Conservation (phyloP, 345 rosid genomes). For the Aegle marmelos region DNA sequence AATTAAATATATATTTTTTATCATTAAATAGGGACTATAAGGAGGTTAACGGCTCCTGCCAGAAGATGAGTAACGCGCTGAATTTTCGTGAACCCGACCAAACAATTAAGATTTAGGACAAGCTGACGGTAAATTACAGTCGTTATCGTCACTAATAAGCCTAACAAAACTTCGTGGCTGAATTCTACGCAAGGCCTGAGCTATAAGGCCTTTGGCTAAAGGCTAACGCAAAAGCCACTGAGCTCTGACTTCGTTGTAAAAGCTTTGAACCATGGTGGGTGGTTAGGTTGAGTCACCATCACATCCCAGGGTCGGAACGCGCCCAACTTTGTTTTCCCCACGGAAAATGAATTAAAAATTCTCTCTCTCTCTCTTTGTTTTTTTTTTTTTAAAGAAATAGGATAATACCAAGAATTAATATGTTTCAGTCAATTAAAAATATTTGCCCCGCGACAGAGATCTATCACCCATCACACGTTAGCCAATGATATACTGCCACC, state of each 20-base stretch:
- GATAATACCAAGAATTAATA: background rate
- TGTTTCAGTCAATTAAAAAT: slow-evolving; percentile 15
- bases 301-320: slow-evolving; percentile 15
- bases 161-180: background rate
- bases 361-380: background rate
- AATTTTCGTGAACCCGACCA: background rate
- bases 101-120: background rate
- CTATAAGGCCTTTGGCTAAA: background rate
- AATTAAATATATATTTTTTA: too few species aligned
- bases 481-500: slow-evolving; percentile 24
- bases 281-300: slow-evolving; percentile 19
- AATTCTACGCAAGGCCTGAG: background rate
- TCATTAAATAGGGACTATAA: too few species aligned
- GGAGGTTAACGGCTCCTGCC: background rate
- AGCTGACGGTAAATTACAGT: background rate
- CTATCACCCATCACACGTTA: slow-evolving; percentile 24
- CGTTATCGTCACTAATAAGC: background rate
- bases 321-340: slow-evolving; percentile 28
- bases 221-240: background rate
- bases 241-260: background rate
- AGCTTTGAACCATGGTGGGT: slow-evolving; percentile 21
- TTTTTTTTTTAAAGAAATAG: background rate
- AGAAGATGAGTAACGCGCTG: background rate
- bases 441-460: slow-evolving; percentile 23
- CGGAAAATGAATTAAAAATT: background rate